Base-by-base conservation (phyloP, 306 rosid species). In the Leucaena leucocephala region DNA sequence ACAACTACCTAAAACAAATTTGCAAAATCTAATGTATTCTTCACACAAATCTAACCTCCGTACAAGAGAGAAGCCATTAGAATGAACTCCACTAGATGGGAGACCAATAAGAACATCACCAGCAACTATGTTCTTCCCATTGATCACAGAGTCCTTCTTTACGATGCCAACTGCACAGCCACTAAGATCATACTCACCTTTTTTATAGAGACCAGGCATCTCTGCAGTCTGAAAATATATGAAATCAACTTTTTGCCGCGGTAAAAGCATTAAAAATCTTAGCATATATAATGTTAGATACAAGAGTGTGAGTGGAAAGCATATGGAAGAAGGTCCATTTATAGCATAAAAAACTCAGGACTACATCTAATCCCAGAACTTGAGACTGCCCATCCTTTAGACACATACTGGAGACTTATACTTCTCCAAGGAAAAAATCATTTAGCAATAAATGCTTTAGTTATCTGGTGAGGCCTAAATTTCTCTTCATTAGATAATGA, bases 121-220 rank as follows among this genome's bases (percentile, higher is more conserved):
- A 49, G 55, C 55, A 49, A 49, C 55, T 49, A 52, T 52, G 21
- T 52, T 16, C 58, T 52, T 52, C 3, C 58, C 58, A 75, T 92
- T 81, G 72, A 92, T 90, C 43, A 95, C 90, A 54, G 90, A 70
- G 49, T 91, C 98, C 46, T 88, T 88, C 71, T 92, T 89, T 8
- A 95, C 98, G 57, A 84, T 84, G 43, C 98, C 98, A 54, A 95
- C 98, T 2, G 96, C 97, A 87, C 91, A 91, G 69, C 98, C 98
- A 64, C 98, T 95, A 54, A 95, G 97, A 78, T 95, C 97, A 75
- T 95, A 92, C 81, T 92, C 98, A 3, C 98, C 97, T 39, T 91
- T 85, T 50, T 90, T 92, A 42, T 95, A 95, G 54, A 95, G 92
- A 73, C 86, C 96, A 9, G 98, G 98, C 98, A 95, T 95, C 86